A percentile compares a stretch with the other conserved stretches of the same genome.
phyloP scores from a whole-genome alignment of 2,329 filamentous ascomycete genomes.

The Alternaria solani region DNA sequence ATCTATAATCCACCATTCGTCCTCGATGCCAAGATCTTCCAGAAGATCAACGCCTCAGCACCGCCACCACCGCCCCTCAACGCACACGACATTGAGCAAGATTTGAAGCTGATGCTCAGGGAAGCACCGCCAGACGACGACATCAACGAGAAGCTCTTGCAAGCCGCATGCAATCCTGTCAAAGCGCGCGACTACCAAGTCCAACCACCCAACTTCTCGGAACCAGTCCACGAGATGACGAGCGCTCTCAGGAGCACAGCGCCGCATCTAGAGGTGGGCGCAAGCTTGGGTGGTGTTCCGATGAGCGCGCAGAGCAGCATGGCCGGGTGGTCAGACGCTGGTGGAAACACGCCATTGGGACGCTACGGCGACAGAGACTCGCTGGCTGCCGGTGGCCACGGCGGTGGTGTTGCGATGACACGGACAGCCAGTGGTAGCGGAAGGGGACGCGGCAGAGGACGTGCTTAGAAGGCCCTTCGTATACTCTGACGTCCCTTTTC shows the following conservation, averaged over 20 bases:
- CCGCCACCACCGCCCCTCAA: slow-evolving; percentile 56
- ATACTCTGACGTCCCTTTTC: not conserved
- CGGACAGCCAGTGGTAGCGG: slow-evolving; percentile 51
- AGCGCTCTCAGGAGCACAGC: slow-evolving; percentile 37
- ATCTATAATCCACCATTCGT: slow-evolving; percentile 54
- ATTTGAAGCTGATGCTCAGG: slow-evolving; percentile 58
- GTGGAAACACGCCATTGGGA: slow-evolving; percentile 48
- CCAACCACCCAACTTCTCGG: slow-evolving; percentile 44
- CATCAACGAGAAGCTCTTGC: slow-evolving; percentile 50
- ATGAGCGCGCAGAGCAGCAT: slow-evolving; percentile 53
- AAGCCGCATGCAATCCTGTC: slow-evolving; percentile 45
- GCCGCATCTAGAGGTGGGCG: slow-evolving; percentile 46
- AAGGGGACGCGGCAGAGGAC: slow-evolving; percentile 41
- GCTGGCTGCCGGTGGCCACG: slow-evolving; percentile 27
- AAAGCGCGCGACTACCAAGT: slow-evolving; percentile 47
- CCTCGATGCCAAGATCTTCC: slow-evolving; percentile 56
- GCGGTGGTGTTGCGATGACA: slow-evolving; percentile 47
- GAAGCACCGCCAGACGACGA: slow-evolving; percentile 50
- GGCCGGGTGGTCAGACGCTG: slow-evolving; percentile 47
- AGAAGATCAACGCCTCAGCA: slow-evolving; percentile 58
- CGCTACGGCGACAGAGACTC: slow-evolving; percentile 40
- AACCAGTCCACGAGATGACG: slow-evolving; percentile 46
- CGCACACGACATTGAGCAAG: slow-evolving; percentile 56
- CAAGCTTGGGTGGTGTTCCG: slow-evolving; percentile 44
- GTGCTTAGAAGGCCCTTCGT: slow-evolving; percentile 3